Evolutionary conservation across 371 early-diverging fungal species (phyloP).

Genomic region (Zopfochytrium polystomum): DNA sequence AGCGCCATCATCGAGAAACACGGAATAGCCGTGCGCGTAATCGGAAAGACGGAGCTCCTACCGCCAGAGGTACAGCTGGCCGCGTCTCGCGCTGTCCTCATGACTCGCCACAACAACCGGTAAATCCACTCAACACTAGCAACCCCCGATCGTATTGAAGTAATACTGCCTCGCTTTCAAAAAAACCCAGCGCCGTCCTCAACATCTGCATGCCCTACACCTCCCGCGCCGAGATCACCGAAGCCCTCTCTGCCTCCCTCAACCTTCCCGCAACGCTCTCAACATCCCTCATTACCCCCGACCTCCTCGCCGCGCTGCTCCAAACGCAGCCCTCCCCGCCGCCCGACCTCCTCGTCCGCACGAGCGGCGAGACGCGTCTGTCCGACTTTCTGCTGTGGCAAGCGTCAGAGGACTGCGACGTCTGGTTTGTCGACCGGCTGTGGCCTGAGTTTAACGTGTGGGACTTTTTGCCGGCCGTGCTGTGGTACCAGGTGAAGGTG

Average conservation of each 20-base stretch:
- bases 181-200: conserved; percentile 65
- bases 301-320: too few relatives aligned
- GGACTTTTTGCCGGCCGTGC: conserved; percentile 74
- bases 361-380: too few relatives aligned
- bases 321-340: too few relatives aligned
- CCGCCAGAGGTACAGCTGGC: conserved; percentile 64
- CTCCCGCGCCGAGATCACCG: too few relatives aligned
- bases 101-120: conserved; percentile 68
- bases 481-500: conserved; percentile 75
- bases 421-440: conserved; percentile 79
- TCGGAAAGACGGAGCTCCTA: conserved; percentile 75
- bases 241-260: too few relatives aligned
- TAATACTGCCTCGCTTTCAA: too few relatives aligned
- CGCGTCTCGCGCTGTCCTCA: conserved; percentile 57
- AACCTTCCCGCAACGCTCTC: too few relatives aligned
- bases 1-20: conserved; percentile 75
- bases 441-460: conserved; percentile 96
- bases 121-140: too few relatives aligned
- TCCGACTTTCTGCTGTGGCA: conserved; percentile 96
- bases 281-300: too few relatives aligned
- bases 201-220: conserved; percentile 97
- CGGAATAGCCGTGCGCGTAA: conserved; percentile 71
- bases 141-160: too few relatives aligned
- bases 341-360: too few relatives aligned
- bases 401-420: conserved; percentile 61